Percentiles rank a stretch among this genome's conserved stretches.
These are phyloP conservation scores for Arabidopsis thaliana DNA, from an alignment of 345 rosid genomes.

Conservation along the genomic window DNA sequence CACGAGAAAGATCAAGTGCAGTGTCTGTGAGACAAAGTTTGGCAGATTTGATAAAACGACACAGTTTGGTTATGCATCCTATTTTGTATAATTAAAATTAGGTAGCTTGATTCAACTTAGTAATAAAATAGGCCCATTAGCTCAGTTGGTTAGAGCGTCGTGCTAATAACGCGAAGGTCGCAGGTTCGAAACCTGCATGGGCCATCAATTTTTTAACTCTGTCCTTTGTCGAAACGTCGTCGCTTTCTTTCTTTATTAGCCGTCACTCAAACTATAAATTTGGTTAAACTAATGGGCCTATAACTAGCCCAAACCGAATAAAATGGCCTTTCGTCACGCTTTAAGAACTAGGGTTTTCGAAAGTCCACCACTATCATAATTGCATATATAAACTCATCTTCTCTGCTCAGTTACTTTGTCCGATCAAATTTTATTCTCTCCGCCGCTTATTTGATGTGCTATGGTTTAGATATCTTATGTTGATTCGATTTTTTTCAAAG, in stretches of 20 bases:
- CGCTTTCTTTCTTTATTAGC: neutral
- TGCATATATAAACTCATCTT: conserved; percentile 20
- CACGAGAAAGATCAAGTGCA: conserved; percentile 25
- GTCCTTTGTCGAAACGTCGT: neutral
- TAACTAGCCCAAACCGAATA: neutral
- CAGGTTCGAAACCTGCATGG: conserved; percentile 47
- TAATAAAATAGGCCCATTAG: conserved; percentile 22
- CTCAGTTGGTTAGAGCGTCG: conserved; percentile 77
- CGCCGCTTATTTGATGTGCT: neutral
- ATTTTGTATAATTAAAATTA: accelerated
- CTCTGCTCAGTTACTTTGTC: accelerated
- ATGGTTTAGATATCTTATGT: no score
- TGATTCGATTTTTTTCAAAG: neutral
- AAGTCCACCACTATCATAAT: neutral
- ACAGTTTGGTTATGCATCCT: neutral
- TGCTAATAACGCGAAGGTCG: conserved; percentile 96
- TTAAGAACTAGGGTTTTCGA: conserved; percentile 24
- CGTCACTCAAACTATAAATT: no score
- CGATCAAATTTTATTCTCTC: neutral
- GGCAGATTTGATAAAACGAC: conserved; percentile 16
- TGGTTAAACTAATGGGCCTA: neutral
- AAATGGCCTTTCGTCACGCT: neutral
- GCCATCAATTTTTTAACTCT: neutral
- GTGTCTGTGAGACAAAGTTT: conserved; percentile 18
- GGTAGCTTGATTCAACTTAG: accelerated